phyloP scores from a whole-genome alignment of 371 early-diverging fungal genomes.

The Capniomyces stellatus region DNA sequence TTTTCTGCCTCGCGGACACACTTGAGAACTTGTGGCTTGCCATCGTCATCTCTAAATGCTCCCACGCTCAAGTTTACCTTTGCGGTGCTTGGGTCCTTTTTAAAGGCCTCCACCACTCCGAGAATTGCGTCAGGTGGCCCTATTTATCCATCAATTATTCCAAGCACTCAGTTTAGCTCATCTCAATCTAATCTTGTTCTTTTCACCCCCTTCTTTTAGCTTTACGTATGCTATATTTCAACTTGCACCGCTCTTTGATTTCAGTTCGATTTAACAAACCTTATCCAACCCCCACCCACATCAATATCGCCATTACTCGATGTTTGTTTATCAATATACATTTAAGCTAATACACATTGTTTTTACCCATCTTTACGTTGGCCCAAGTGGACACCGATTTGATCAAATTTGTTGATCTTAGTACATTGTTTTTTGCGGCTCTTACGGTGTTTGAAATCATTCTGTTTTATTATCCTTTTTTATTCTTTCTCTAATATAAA shows the following conservation, averaged over 20 bases:
- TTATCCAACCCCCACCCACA: no score
- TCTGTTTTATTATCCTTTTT: neutral
- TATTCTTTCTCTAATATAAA: no score
- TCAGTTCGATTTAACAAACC: no score
- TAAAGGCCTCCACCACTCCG: conserved; percentile 91
- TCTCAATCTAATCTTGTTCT: no score
- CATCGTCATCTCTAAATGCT: conserved; percentile 89
- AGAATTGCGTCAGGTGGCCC: conserved; percentile 93
- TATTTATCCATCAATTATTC: no score
- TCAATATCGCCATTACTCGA: no score
- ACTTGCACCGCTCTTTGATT: no score
- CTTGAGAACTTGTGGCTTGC: conserved; percentile 79
- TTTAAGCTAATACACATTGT: no score
- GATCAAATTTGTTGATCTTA: neutral
- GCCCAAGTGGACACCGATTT: conserved; percentile 21
- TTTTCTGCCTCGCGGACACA: conserved; percentile 83
- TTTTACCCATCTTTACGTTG: conserved; percentile 26
- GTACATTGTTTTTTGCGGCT: neutral
- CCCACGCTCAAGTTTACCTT: conserved; percentile 98
- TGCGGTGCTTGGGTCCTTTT: conserved; percentile 64
- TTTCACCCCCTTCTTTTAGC: no score
- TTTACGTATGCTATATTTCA: no score
- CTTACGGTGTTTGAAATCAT: neutral
- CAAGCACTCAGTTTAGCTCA: no score
- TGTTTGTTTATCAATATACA: no score